phyloP scores from a whole-genome alignment of 371 early-diverging fungal genomes.

The Zancudomyces culisetae region DNA sequence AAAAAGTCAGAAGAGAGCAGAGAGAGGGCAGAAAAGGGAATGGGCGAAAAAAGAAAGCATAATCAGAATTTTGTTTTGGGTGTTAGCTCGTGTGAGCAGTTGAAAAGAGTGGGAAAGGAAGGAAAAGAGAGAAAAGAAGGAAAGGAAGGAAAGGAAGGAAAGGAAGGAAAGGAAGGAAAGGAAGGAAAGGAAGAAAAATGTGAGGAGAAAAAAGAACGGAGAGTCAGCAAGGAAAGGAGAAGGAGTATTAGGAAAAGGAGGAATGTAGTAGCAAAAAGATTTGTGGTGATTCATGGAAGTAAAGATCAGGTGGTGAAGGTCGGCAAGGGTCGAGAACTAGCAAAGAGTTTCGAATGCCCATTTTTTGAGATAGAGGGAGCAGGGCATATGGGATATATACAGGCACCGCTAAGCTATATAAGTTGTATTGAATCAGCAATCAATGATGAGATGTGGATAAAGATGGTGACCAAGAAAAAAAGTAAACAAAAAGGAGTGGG shows the following conservation, averaged over 20 bases:
- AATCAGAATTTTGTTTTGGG: background rate
- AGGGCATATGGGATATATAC: slow-evolving; percentile 23
- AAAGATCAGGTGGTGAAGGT: slow-evolving; percentile 21
- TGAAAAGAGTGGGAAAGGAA: slow-evolving; percentile 1
- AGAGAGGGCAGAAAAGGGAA: no score
- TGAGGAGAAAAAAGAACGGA: slow-evolving; percentile 7
- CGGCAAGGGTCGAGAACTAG: slow-evolving; percentile 16
- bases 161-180: slow-evolving; percentile 18
- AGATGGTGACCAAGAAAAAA: no score
- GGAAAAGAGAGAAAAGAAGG: slow-evolving; percentile 1
- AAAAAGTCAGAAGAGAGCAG: no score
- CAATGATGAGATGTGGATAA: background rate
- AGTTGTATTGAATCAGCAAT: background rate
- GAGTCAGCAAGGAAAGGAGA: no score
- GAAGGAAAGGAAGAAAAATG: slow-evolving; percentile 12
- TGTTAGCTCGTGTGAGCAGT: background rate
- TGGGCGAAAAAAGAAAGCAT: no score
- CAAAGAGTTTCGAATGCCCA: slow-evolving; percentile 14
- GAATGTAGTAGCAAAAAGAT: slow-evolving; percentile 12
- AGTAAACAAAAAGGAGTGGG: no score
- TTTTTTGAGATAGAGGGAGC: slow-evolving; percentile 10
- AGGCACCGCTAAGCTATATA: slow-evolving; percentile 20
- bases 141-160: slow-evolving; percentile 9
- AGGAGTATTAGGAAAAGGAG: no score
- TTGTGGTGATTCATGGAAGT: slow-evolving; percentile 21